Percentiles rank a stretch among this genome's conserved stretches.
phyloP scores from a whole-genome alignment of 2,329 filamentous ascomycete species.

The Alternaria sp. region DNA sequence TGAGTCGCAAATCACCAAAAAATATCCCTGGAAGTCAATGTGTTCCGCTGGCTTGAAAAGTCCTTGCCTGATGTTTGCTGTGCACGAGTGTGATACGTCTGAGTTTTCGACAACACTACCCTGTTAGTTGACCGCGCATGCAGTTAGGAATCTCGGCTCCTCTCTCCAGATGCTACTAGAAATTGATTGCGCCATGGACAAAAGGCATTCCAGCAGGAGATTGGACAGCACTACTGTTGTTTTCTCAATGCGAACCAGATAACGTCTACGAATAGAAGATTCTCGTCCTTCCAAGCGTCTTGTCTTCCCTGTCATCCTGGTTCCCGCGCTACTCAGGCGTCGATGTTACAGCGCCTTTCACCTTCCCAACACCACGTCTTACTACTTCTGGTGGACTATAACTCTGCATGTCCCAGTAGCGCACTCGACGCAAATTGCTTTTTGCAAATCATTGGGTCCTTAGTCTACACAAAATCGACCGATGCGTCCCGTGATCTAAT shows the following conservation, averaged over 20 bases:
- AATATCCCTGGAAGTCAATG: background rate
- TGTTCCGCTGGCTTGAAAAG: conserved; percentile 5
- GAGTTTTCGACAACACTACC: background rate
- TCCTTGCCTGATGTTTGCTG: conserved; percentile 2
- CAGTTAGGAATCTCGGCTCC: conserved; percentile 1
- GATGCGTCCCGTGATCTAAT: conserved; percentile 9
- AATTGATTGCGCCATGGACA: conserved; percentile 1
- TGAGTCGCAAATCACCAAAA: conserved; percentile 13
- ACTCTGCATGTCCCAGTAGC: conserved; percentile 7
- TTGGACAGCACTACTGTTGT: background rate
- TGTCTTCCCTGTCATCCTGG: conserved; percentile 1
- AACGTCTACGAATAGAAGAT: conserved; percentile 5
- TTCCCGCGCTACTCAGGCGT: background rate
- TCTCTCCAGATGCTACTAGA: conserved; percentile 3
- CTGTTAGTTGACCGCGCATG: background rate
- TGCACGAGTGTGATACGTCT: background rate
- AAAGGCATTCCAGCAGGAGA: conserved; percentile 1
- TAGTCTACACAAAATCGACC: conserved; percentile 13
- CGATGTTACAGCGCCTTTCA: conserved; percentile 1
- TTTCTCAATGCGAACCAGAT: conserved; percentile 5
- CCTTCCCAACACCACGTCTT: conserved; percentile 3
- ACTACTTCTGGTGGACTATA: conserved; percentile 18
- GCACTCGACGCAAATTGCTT: conserved; percentile 10
- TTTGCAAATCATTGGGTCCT: conserved; percentile 4
- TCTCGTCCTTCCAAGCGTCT: background rate